Percentiles rank a stretch among this genome's conserved stretches.
These are phyloP conservation scores for Citrus sp. DNA, from an alignment of 345 rosid genomes.

Conservation along the genomic window DNA sequence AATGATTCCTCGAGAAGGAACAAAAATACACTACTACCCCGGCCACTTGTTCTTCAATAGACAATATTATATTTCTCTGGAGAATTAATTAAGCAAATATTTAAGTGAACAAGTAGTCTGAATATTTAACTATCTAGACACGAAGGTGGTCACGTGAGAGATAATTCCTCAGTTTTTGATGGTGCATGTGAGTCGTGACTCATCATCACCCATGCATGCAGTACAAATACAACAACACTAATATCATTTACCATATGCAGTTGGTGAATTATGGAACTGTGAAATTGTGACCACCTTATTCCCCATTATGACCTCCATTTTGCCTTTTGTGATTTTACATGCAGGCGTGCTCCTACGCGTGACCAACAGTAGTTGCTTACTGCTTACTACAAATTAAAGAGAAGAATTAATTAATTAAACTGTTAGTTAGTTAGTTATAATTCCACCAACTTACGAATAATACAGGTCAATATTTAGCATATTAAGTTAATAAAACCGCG, in stretches of 20 bases:
- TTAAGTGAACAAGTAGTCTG: background rate
- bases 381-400: no score
- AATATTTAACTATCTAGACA: no score
- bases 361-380: background rate
- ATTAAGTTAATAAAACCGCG: background rate
- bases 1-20: background rate
- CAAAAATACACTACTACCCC: no score
- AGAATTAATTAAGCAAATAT: no score
- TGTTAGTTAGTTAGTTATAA: no score
- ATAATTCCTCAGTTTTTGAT: background rate
- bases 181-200: background rate
- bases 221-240: background rate
- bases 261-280: background rate
- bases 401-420: no score
- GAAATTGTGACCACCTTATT: background rate
- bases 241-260: background rate
- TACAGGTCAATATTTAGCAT: no score
- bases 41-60: background rate
- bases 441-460: no score
- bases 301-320: background rate
- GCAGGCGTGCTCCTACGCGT: conserved; percentile 18
- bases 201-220: background rate
- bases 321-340: background rate
- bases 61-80: no score
- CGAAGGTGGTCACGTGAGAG: background rate